phyloP scores from a whole-genome alignment of 2,329 filamentous ascomycete genomes.

The Camillea tinctor region DNA sequence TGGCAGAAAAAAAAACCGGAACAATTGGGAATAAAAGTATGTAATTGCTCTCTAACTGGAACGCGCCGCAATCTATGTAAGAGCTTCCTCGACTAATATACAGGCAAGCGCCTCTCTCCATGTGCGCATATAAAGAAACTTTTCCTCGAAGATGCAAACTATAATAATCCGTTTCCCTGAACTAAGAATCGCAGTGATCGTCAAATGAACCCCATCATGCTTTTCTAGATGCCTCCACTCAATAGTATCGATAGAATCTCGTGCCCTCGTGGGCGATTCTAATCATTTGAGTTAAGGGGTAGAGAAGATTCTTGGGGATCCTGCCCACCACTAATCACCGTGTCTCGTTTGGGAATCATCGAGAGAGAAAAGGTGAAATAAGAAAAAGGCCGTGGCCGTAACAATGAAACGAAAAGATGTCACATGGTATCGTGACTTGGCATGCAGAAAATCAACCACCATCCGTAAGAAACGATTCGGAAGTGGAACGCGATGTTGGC shows the following conservation, averaged over 20 bases:
- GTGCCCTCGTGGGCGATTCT: background rate
- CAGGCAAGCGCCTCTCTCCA: slow-evolving; percentile 3
- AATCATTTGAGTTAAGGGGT: background rate
- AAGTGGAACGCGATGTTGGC: background rate
- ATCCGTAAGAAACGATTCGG: background rate
- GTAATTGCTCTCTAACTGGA: slow-evolving; percentile 7
- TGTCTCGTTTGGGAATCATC: background rate
- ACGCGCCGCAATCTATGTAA: slow-evolving; percentile 5
- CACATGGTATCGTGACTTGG: no score
- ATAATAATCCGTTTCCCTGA: slow-evolving; percentile 5
- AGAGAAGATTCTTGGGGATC: background rate
- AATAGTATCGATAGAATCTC: background rate
- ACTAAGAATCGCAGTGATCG: background rate
- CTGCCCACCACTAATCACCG: background rate
- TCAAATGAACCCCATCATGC: background rate
- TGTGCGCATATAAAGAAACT: background rate
- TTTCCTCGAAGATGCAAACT: slow-evolving; percentile 4
- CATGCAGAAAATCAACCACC: background rate
- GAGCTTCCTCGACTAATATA: slow-evolving; percentile 12
- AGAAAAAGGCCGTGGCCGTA: background rate
- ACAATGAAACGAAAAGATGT: background rate
- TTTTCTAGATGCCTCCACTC: background rate
- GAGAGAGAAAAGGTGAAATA: background rate
- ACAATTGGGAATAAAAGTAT: background rate
- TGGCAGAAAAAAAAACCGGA: background rate